Evolutionary conservation across 805 yeast species (phyloP), one percentile per base, ranked within the genome.

Genomic region (Wickerhamomyces chambardii): DNA sequence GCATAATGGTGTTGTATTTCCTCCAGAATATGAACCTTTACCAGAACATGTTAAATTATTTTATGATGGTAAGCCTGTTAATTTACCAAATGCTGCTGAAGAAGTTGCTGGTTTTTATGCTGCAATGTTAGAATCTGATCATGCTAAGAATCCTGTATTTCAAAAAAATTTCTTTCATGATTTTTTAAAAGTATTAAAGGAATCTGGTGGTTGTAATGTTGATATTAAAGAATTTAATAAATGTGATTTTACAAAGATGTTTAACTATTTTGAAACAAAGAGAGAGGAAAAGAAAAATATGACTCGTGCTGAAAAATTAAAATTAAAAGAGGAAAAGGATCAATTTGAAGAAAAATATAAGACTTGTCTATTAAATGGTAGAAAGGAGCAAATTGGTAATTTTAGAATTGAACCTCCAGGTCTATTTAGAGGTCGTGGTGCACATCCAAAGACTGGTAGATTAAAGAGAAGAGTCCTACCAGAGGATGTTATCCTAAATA

Each of bases 401-500:
- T 90, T 90, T 57, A 68, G 90, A 51, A 79, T 90, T 33, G 98
- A 90, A 66, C 97, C 97, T 24, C 97, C 98, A 1, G 97, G 95
- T 2, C 63, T 90, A 36, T 90, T 89, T 55, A 70, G 97, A 58
- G 98, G 97, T 30, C 83, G 97, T 58, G 97, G 97, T 51, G 87
- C 90, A 0, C 97, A 89, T 56, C 97, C 97, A 15, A 86, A 84
- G 56, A 89, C 97, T 1, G 98, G 98, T 30, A 84, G 81, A 53
- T 61, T 87, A 38, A 90, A 90, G 55, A 74, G 80, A 48, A 71
- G 98, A 44, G 95, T 90, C 14, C 58, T 58, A 36, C 96, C 98
- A 2, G 97, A 90, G 59, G 92, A 85, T 48, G 82, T 90, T 31
- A 82, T 90, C 0, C 62, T 90, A 41, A 90, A 90, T 55, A 64